Base-by-base conservation (phyloP, 306 rosid genomes). In the Medicago lupulina region DNA sequence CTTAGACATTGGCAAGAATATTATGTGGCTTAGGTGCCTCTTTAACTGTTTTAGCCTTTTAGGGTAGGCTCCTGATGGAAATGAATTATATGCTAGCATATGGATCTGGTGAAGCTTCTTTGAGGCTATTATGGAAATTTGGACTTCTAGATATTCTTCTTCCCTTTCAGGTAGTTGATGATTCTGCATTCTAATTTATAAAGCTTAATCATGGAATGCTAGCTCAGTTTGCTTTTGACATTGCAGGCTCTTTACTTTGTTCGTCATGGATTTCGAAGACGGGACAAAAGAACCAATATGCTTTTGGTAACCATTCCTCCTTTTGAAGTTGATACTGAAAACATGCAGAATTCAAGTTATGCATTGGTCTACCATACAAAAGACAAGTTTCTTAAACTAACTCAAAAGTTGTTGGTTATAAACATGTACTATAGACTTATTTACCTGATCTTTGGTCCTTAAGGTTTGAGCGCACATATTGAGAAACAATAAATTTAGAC, bases 41-140 rank as follows among this genome's bases (percentile, higher is more conserved):
- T 47, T 83, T 47, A 79, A 75, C 57, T 86, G 57, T 19, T 55
- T 55, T 55, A 18, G 61, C 15, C 34, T 71, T 80, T 44, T 79
- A 94, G 98, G 88, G 89, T 81, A 88, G 98, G 86, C 92, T 91
- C 28, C 76, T 86, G 59, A 87, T 87, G 96, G 98, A 94, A 86
- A 83, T 89, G 76, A 91, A 94, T 81, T 91, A 94, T 80, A 89
- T 89, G 97, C 79, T 94, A 75, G 89, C 98, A 43, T 91, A 89
- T 79, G 97, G 98, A 66, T 94, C 94, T 51, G 90, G 94, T 55
- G 94, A 94, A 83, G 91, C 94, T 81, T 94, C 97, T 49, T 62
- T 94, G 76, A 90, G 96, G 73, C 73, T 88, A 74, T 79, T 94
- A 78, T 91, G 96, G 97, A 89, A 85, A 88, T 91, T 82, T 44